Evolutionary conservation across 352 stramenopile species (phyloP), one percentile per base, ranked within the genome.

Genomic region (Pythium aphanidermatum): DNA sequence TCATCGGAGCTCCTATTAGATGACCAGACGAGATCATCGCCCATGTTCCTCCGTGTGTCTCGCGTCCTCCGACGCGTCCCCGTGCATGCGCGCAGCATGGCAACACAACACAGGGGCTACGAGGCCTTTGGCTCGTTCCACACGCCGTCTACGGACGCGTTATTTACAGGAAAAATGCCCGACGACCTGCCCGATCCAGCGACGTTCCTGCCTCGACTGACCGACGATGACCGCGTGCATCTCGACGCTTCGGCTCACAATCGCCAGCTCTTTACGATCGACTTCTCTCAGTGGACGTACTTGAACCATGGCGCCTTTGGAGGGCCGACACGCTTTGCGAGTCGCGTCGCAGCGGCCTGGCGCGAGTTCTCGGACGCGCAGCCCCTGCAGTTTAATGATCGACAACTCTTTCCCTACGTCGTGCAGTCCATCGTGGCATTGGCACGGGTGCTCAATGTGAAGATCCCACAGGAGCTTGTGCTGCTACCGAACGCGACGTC

Each of bases 281-380:
- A 83, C 30, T 58, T 83, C 8, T 14, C 57, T 0, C 56, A 37
- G 12, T 98, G 88, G 88, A 95, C 80, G 26, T 98, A 96, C 59
- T 50, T 98, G 8, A 98, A 98, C 64, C 94, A 98, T 58, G 92
- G 92, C 26, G 91, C 92, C 2, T 98, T 98, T 54, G 92, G 92
- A 8, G 81, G 78, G 0, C 60, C 89, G 0, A 78, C 90, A 3
- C 58, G 58, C 21, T 71, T 82, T 19, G 88, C 86, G 11, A 68
- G 69, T 29, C 46, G 75, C 21, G 78, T 89, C 2, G 83, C 84
- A 2, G 34, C 58, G 10, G 58, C 68, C 14, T 98, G 94, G 94
- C 70, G 86, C 2, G 58, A 58, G 1, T 56, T 82, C 23, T 67
- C 86, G 0, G 90, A 98, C 63, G 56, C 55, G 4, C 91, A 98